Percentiles rank a stretch among this genome's conserved stretches.
These are phyloP conservation scores for Antitrichia curtipendula DNA, from an alignment of 225 moss, liverwort and hornwort species.

Conservation along the genomic window DNA sequence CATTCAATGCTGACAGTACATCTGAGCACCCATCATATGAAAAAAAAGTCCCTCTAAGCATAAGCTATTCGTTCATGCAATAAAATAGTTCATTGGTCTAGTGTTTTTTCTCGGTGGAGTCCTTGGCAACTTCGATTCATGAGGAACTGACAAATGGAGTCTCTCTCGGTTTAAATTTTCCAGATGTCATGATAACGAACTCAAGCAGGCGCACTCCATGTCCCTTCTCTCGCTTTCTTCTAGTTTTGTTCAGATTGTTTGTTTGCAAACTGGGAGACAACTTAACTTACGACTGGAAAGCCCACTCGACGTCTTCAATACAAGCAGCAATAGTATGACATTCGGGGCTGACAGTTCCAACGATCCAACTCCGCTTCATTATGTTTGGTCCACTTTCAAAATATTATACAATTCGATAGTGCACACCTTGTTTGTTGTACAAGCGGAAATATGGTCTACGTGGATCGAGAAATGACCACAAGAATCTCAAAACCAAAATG, in stretches of 20 bases:
- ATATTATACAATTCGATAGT: background rate
- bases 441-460: rapidly evolving
- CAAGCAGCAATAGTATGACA: background rate
- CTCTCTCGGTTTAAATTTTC: background rate
- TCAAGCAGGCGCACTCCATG: background rate
- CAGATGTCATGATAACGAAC: background rate
- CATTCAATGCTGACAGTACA: background rate
- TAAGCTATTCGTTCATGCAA: background rate
- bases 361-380: background rate
- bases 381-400: background rate
- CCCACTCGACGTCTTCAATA: background rate
- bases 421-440: too few species aligned
- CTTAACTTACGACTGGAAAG: background rate
- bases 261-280: background rate
- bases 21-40: background rate
- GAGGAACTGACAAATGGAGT: background rate
- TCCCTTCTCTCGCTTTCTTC: background rate
- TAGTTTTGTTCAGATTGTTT: background rate
- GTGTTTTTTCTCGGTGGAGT: background rate
- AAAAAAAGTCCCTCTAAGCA: background rate
- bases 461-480: background rate
- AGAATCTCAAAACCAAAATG: background rate
- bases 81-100: background rate
- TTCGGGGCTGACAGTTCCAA: background rate
- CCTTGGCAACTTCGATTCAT: background rate